These are phyloP conservation scores for Cryptococcus depauperatus DNA, from an alignment of 1,284 basidiomycete genomes.

Conservation along the genomic window DNA sequence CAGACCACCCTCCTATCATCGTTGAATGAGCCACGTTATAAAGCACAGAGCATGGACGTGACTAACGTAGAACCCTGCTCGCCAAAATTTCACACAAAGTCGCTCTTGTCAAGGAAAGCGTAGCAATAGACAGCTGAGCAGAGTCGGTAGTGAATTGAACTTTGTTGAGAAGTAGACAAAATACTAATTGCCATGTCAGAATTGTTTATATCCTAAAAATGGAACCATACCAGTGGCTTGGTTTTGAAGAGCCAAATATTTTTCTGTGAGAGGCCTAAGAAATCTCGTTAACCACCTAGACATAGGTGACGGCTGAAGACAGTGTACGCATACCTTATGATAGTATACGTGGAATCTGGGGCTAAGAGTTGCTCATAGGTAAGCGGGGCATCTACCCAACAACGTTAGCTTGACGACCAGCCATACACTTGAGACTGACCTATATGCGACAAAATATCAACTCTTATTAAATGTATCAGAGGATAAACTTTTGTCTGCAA, in stretches of 20 bases:
- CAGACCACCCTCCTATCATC: conserved; percentile 54
- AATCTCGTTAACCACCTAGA: neutral
- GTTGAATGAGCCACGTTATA: neutral
- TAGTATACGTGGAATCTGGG: conserved; percentile 78
- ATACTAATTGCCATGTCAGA: conserved; percentile 49
- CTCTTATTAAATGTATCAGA: conserved; percentile 44
- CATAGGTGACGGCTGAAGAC: neutral
- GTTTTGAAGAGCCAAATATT: conserved; percentile 40
- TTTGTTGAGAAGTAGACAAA: conserved; percentile 80
- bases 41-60: conserved; percentile 2
- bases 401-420: neutral
- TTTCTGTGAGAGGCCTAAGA: conserved; percentile 40
- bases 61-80: conserved; percentile 60
- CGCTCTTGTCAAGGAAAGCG: conserved; percentile 67
- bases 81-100: conserved; percentile 83
- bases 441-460: conserved; percentile 45
- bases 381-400: conserved; percentile 59
- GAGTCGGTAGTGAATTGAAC: conserved; percentile 70
- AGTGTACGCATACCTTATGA: conserved; percentile 49
- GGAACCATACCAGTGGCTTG: conserved; percentile 36
- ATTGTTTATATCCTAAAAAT: neutral
- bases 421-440: conserved; percentile 19
- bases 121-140: conserved; percentile 50
- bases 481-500: conserved; percentile 41
- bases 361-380: conserved; percentile 66